Percentiles rank a stretch among this genome's conserved stretches.
These are phyloP conservation scores for Blastobotrys ciferrii DNA, from an alignment of 1,139 yeast genomes.

Conservation along the genomic window DNA sequence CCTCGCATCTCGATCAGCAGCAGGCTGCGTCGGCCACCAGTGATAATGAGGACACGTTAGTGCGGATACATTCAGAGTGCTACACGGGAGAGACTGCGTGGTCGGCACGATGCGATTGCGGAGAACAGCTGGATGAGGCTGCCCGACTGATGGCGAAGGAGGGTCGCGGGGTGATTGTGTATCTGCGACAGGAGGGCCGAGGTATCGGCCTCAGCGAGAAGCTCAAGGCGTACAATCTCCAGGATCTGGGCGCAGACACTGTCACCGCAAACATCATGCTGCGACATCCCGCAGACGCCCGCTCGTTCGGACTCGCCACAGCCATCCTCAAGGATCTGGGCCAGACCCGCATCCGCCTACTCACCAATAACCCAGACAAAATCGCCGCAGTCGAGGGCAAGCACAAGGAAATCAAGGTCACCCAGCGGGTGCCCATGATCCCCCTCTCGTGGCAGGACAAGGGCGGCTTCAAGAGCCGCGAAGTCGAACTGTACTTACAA, in stretches of 20 bases:
- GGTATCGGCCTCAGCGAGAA: slow-evolving; percentile 98
- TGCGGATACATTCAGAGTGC: slow-evolving; percentile 94
- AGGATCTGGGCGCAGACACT: slow-evolving; percentile 97
- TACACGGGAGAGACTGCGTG: slow-evolving; percentile 99
- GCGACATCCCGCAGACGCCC: slow-evolving; percentile 95
- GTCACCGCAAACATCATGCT: slow-evolving; percentile 91
- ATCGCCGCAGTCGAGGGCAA: slow-evolving; percentile 91
- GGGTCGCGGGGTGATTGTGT: slow-evolving; percentile 93
- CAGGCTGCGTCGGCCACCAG: slow-evolving; percentile 40
- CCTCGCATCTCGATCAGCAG: slow-evolving; percentile 42
- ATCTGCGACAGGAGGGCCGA: slow-evolving; percentile 95
- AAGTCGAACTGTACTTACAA: slow-evolving; percentile 87
- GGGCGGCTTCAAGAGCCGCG: slow-evolving; percentile 74
- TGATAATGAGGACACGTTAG: slow-evolving; percentile 52
- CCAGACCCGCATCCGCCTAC: slow-evolving; percentile 63
- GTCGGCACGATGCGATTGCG: slow-evolving; percentile 98
- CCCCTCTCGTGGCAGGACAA: slow-evolving; percentile 85
- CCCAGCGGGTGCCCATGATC: slow-evolving; percentile 92
- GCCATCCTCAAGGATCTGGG: slow-evolving; percentile 87
- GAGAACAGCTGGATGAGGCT: slow-evolving; percentile 98
- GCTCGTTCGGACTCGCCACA: slow-evolving; percentile 90
- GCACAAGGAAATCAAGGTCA: slow-evolving; percentile 64
- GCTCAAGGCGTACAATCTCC: slow-evolving; percentile 92
- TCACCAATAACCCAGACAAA: slow-evolving; percentile 96
- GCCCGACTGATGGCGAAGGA: slow-evolving; percentile 84